Evolutionary conservation across 2,329 filamentous ascomycete species (phyloP).

Genomic region (Diaporthe nobilis): DNA sequence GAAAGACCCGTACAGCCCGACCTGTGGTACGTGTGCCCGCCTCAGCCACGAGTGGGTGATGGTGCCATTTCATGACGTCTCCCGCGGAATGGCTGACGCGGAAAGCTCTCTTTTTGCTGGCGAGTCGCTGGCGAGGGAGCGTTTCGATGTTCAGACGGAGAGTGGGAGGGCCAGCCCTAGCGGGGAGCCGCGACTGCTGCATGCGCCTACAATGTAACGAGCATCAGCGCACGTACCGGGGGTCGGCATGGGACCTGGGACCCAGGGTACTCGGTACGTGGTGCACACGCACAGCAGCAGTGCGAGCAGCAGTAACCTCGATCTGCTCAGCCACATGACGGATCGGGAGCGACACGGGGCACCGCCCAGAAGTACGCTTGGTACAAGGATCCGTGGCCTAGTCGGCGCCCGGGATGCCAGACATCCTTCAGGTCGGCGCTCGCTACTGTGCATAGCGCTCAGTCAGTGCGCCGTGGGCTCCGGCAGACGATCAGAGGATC

Average conservation of each 20-base stretch:
- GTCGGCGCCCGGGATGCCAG: conserved; percentile 5
- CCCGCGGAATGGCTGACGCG: neutral
- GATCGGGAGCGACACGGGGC: neutral
- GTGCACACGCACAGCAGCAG: neutral
- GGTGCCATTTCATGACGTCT: conserved; percentile 14
- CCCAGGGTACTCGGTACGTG: conserved; percentile 3
- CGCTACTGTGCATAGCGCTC: conserved; percentile 8
- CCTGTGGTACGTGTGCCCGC: neutral
- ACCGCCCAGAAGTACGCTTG: neutral
- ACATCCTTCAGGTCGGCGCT: conserved; percentile 26
- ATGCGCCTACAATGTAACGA: conserved; percentile 17
- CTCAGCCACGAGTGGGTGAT: conserved; percentile 20
- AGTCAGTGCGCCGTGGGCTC: conserved; percentile 8
- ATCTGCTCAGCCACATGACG: conserved; percentile 20
- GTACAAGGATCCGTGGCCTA: neutral
- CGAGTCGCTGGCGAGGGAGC: conserved; percentile 2
- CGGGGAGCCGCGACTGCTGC: conserved; percentile 14
- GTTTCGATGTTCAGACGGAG: conserved; percentile 22
- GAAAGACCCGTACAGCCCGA: neutral
- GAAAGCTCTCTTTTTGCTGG: neutral
- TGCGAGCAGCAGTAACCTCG: conserved; percentile 1
- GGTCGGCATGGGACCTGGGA: neutral
- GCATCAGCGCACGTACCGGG: neutral
- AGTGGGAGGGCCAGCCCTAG: conserved; percentile 23
- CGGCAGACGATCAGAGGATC: conserved; percentile 15